Base-by-base conservation (phyloP, 495 filamentous ascomycete genomes). In the Pseudomonodictys pantanalensis region DNA sequence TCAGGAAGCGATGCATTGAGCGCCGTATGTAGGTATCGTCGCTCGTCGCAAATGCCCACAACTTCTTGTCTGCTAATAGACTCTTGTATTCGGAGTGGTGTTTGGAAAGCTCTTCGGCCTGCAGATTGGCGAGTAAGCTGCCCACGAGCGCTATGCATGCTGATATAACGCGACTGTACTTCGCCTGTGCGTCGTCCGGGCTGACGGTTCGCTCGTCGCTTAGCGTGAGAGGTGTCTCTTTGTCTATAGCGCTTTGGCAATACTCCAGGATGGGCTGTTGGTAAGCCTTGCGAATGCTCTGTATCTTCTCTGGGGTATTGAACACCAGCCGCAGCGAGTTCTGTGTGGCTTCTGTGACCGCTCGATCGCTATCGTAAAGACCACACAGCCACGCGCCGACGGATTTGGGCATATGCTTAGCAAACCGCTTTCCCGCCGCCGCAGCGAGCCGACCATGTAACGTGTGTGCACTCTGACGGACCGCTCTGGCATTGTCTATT, bases 321-420 rank as follows among this genome's bases (percentile, higher is more conserved):
- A 97, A 89, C 9, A 95, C 85, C 4, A 76, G 78, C 5, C 79
- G 79, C 17, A 97, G 76, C 0, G 89, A 86, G 43, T 91, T 86
- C 51, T 79, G 75, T n/a, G 92, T 89, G 2, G 88, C 81, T 29
- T 83, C 84, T 25, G 85, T 78, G 1, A 88, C 88, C 12, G 77
- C 76, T 49, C 82, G 82, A 69, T 99, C 93, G 57, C 79, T 86
- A 68, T 99, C 95, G 68, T 91, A 92, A 1, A 86, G 78, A 11
- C 95, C 92, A 25, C 86, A 86, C 24, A 96, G 78, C 95, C 95
- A 99, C 10, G 90, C 78, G 7, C 89, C 90, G 20, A 91, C 84
- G 28, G 95, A 78, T 25, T 81, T 80, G 2, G 90, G 82, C 59
- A 97, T 77, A 66, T 86, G 77, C 63, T 82, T 89, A 32, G 86